Evolutionary conservation across 208 protist species (phyloP).

Genomic region (Acanthamoeba sp.): DNA sequence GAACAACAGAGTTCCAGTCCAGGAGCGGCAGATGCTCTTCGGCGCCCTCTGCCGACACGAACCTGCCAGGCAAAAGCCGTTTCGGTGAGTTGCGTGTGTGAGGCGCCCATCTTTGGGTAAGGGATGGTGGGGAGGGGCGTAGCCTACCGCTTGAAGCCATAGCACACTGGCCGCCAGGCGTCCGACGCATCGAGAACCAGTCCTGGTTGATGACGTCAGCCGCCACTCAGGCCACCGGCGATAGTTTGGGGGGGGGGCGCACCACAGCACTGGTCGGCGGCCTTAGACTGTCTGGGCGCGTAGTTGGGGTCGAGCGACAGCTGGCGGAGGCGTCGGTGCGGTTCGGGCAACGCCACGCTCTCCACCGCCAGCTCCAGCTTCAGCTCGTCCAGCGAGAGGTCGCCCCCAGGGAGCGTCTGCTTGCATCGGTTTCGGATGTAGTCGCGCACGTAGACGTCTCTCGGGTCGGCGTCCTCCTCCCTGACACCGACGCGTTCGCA

Average conservation of each 20-base stretch:
- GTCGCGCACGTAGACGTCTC: slow-evolving; percentile 4
- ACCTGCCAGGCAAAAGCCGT: neutral
- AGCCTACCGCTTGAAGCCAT: slow-evolving; percentile 7
- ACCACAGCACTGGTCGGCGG: slow-evolving; percentile 32
- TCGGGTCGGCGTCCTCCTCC: slow-evolving; percentile 2
- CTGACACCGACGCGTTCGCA: neutral
- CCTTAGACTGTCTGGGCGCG: slow-evolving; percentile 11
- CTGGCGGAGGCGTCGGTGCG: neutral
- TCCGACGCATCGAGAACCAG: neutral
- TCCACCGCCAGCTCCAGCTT: neutral
- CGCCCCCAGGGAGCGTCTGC: neutral
- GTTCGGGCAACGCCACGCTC: neutral
- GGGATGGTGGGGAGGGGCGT: no score
- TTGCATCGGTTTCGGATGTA: neutral
- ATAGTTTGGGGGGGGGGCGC: neutral
- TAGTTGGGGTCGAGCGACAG: slow-evolving; percentile 23
- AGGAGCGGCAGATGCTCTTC: slow-evolving; percentile 27
- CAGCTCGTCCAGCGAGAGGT: neutral
- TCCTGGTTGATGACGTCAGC: neutral
- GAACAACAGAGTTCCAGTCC: neutral
- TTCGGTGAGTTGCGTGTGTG: no score
- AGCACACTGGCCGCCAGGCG: slow-evolving; percentile 6
- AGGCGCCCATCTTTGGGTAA: no score
- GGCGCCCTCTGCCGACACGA: neutral
- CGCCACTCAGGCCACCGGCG: neutral